Conservation (phyloP, 2,329 filamentous ascomycete genomes). For the Fusarium azukiicola region DNA sequence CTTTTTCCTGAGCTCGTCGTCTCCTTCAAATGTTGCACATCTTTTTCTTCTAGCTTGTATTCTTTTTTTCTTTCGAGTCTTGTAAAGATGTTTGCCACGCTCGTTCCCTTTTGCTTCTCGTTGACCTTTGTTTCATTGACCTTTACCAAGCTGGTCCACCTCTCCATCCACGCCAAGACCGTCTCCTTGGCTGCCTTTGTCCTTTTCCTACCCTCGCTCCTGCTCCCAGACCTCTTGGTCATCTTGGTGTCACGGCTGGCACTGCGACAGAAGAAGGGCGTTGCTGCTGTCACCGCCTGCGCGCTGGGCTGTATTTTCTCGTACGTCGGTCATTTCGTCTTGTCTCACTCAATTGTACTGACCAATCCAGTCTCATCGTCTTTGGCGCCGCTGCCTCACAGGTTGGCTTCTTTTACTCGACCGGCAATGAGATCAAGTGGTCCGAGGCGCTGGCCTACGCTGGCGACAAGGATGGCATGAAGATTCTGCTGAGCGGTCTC, state of each 20-base stretch:
- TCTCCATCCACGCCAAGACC: slow-evolving; percentile 53
- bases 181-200: slow-evolving; percentile 52
- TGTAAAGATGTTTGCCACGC: slow-evolving; percentile 47
- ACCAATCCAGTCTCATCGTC: slow-evolving; percentile 51
- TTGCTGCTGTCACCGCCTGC: slow-evolving; percentile 49
- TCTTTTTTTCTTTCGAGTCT: slow-evolving; percentile 4
- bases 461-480: slow-evolving; percentile 55
- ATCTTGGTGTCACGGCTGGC: slow-evolving; percentile 54
- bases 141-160: slow-evolving; percentile 56
- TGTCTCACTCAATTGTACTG: neutral
- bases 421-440: slow-evolving; percentile 59
- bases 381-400: slow-evolving; percentile 57
- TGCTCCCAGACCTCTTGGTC: slow-evolving; percentile 53
- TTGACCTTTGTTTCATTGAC: slow-evolving; percentile 55
- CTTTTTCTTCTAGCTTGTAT: slow-evolving; percentile 16
- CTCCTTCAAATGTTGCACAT: slow-evolving; percentile 23
- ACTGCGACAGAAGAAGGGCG: slow-evolving; percentile 52
- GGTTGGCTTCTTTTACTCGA: slow-evolving; percentile 58
- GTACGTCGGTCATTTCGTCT: slow-evolving; percentile 42
- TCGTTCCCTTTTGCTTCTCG: slow-evolving; percentile 56
- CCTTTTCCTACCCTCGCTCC: slow-evolving; percentile 56
- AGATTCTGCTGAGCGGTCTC: slow-evolving; percentile 58
- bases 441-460: slow-evolving; percentile 56
- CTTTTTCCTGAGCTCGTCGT: neutral
- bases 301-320: slow-evolving; percentile 51